These are phyloP conservation scores for Cenchrus purpureus DNA, from an alignment of 176 grass and related monocot genomes.

Conservation along the genomic window DNA sequence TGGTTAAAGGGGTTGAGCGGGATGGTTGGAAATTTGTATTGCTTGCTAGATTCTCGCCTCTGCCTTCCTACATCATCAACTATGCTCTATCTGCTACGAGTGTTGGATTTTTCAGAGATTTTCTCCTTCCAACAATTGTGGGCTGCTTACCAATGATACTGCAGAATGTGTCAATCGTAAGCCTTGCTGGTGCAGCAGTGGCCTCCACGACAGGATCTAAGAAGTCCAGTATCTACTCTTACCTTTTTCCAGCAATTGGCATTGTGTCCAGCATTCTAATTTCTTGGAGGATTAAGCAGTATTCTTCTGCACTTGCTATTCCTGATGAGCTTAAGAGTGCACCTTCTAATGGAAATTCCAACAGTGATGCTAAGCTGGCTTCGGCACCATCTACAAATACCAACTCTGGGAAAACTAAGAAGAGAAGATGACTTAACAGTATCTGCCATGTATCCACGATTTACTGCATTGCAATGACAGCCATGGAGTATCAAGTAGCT, in stretches of 20 bases:
- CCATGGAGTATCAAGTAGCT: neutral
- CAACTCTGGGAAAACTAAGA: constrained; percentile 38
- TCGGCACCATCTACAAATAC: neutral
- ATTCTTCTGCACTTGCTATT: constrained; percentile 72
- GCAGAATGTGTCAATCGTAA: constrained; percentile 92
- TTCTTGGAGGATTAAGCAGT: constrained; percentile 90
- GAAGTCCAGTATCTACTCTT: constrained; percentile 73
- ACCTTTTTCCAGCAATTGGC: constrained; percentile 80
- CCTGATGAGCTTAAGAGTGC: constrained; percentile 49
- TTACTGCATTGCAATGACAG: neutral
- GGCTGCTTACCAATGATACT: constrained; percentile 98
- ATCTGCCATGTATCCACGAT: neutral
- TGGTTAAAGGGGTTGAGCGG: constrained; percentile 82
- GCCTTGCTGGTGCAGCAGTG: constrained; percentile 84
- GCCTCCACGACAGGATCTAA: constrained; percentile 67
- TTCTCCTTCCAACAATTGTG: constrained; percentile 86
- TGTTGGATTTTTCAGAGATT: constrained; percentile 84
- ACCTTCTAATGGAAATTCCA: constrained; percentile 24
- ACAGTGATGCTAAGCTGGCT: constrained; percentile 31
- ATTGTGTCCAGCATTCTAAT: constrained; percentile 86
- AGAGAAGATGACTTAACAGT: constrained; percentile 37
- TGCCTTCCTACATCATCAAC: constrained; percentile 95
- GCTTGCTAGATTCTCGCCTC: constrained; percentile 89
- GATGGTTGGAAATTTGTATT: constrained; percentile 97
- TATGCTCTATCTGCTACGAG: constrained; percentile 86